Conservation (phyloP, 768 basidiomycete species). For the Agrocybe praecox region DNA sequence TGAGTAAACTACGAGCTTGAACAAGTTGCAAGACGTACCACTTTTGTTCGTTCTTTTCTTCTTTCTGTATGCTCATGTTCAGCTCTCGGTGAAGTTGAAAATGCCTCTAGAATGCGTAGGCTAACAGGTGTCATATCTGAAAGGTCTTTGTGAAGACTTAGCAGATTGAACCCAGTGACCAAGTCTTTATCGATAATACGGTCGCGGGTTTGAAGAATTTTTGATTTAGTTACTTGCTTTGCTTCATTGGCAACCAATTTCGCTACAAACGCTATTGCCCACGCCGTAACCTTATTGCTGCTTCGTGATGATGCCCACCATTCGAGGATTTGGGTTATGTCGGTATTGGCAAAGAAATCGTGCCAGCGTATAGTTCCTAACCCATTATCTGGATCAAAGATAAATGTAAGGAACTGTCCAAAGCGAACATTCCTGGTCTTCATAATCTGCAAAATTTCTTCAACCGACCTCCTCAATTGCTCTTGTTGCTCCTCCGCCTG, state of each 20-base stretch:
- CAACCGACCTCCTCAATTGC: not conserved
- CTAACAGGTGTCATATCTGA: slow-evolving; percentile 7
- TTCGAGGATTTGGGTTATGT: slow-evolving; percentile 20
- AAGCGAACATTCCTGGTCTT: slow-evolving; percentile 3
- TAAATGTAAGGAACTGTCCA: slow-evolving; percentile 6
- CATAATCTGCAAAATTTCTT: slow-evolving; percentile 14
- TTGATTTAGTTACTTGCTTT: slow-evolving; percentile 13
- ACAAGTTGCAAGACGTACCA: too few species aligned
- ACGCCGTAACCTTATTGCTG: slow-evolving; percentile 19
- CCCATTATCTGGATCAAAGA: slow-evolving; percentile 24
- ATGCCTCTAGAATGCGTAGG: slow-evolving; percentile 14
- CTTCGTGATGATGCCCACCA: slow-evolving; percentile 25
- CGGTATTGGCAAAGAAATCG: slow-evolving; percentile 22
- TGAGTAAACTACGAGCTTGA: too few species aligned
- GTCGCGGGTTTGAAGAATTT: slow-evolving; percentile 18
- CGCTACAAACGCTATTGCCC: slow-evolving; percentile 24
- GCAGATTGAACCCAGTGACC: slow-evolving; percentile 14
- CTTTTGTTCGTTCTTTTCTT: slow-evolving; percentile 10
- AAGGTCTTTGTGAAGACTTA: not conserved
- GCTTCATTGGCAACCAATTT: slow-evolving; percentile 18
- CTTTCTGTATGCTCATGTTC: not conserved
- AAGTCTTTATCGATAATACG: slow-evolving; percentile 7
- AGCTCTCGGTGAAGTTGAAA: slow-evolving; percentile 19
- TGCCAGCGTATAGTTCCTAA: slow-evolving; percentile 20
- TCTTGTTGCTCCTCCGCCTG: too few species aligned